Evolutionary conservation across 139 green algal genomes (phyloP).

Genomic region (Nannochloris sp.): DNA sequence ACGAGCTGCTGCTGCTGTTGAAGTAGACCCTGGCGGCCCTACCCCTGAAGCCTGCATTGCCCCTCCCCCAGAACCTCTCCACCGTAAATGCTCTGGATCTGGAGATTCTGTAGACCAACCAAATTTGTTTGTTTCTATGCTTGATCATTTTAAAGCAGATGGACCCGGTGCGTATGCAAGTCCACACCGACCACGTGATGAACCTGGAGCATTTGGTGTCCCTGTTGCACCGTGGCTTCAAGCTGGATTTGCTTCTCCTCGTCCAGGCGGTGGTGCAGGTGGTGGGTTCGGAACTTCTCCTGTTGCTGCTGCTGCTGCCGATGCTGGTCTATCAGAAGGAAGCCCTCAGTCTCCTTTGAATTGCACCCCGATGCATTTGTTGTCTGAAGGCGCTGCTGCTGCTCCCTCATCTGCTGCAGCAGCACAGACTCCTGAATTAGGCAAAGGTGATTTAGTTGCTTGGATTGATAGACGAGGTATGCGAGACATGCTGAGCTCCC

Average conservation of each 20-base stretch:
- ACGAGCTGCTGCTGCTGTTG: not conserved
- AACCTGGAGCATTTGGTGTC: too few species aligned
- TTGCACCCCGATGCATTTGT: constrained; percentile 23
- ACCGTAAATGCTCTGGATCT: not conserved
- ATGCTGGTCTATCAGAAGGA: not conserved
- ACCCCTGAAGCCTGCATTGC: not conserved
- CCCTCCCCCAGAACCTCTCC: not conserved
- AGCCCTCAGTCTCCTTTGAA: constrained; percentile 27
- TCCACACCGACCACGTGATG: not conserved
- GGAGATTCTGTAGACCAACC: constrained; percentile 23
- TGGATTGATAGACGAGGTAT: constrained; percentile 31
- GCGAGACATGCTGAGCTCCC: constrained; percentile 6
- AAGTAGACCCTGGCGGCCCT: not conserved
- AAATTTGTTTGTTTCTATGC: constrained; percentile 20
- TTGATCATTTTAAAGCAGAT: constrained; percentile 16
- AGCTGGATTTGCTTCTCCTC: too few species aligned
- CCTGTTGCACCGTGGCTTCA: too few species aligned
- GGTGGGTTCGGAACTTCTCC: too few species aligned
- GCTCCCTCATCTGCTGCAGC: not conserved
- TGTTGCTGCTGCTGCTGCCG: too few species aligned
- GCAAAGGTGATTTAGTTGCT: constrained; percentile 13
- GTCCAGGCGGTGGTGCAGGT: too few species aligned
- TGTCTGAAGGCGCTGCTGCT: not conserved
- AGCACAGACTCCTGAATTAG: constrained; percentile 11
- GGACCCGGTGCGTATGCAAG: not conserved